Evolutionary conservation across 2,329 filamentous ascomycete genomes (phyloP), one percentile per base, ranked within the genome.

Genomic region (Colletotrichum spaethianum): DNA sequence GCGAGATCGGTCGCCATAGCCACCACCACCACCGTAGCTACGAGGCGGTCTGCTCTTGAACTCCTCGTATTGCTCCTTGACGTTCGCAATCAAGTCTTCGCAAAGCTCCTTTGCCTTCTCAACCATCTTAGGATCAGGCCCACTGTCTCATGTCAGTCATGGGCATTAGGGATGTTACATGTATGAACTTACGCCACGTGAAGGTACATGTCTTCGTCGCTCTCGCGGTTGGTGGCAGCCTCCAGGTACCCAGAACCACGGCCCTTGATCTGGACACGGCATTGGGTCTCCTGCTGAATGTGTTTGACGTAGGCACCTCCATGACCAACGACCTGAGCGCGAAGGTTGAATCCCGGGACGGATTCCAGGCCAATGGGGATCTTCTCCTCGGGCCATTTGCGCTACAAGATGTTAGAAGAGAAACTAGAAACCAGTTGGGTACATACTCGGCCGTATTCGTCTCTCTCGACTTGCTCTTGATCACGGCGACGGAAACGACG

Each of bases 351-450:
- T 26, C 96, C 96, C 31, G 92, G 94, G 64, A 98, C 91, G 0
- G 96, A 94, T 77, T 98, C 96, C 69, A 99, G 91, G 74, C 92
- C 91, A 76, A 99, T 95, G 1, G 94, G 92, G 61, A 99, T 97
- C 78, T 93, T 94, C 84, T 98, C 95, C 80, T 98, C 96, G 1
- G 96, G 96, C 96, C 96, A 99, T 94, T 98, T 99, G 76, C 95
- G 94, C 94, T 97, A 76, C 40, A 48, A n/a, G 52, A 46, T 59
- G 65, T 79, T 72, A 77, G 73, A 53, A 55, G 8, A 33, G 38
- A 16, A 20, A 26, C 11, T 11, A 48, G 11, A 31, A 12, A 44
- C 20, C 18, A n/a, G 20, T 42, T 60, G n/a, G 50, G 72, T 73
- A 80, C 88, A 79, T 90, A 97, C 94, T 79, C 96, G 91, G 75